A percentile compares a stretch with the other conserved stretches of the same genome.
Conservation (phyloP, 2,329 filamentous ascomycete species). For the Macrophomina tecta region DNA sequence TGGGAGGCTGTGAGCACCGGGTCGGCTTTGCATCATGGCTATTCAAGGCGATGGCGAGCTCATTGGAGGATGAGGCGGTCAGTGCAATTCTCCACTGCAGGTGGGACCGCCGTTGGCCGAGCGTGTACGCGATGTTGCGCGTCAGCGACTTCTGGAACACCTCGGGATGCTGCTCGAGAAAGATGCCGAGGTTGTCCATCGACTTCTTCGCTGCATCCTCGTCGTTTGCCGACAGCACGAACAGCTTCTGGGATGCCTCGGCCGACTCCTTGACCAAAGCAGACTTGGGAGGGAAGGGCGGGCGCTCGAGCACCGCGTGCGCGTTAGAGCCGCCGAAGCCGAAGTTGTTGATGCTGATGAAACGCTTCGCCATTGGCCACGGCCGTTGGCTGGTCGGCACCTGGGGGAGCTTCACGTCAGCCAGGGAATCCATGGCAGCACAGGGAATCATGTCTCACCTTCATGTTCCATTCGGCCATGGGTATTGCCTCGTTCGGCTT, state of each 20-base stretch:
- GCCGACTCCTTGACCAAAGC: slow-evolving; percentile 11
- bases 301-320: slow-evolving; percentile 26
- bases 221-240: slow-evolving; percentile 25
- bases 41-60: slow-evolving; percentile 18
- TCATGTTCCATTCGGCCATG: slow-evolving; percentile 29
- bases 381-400: slow-evolving; percentile 20
- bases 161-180: slow-evolving; percentile 27
- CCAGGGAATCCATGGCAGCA: neutral
- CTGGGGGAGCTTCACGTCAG: neutral
- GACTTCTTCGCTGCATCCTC: slow-evolving; percentile 6
- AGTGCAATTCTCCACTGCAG: slow-evolving; percentile 8
- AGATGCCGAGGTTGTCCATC: slow-evolving; percentile 18
- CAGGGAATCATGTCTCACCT: slow-evolving; percentile 22
- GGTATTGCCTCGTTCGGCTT: slow-evolving; percentile 30
- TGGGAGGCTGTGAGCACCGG: neutral
- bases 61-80: slow-evolving; percentile 15
- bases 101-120: slow-evolving; percentile 25
- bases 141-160: slow-evolving; percentile 24
- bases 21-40: slow-evolving; percentile 1
- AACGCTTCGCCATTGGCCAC: slow-evolving; percentile 25
- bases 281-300: slow-evolving; percentile 4
- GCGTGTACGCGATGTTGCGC: slow-evolving; percentile 28
- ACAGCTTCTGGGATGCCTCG: neutral
- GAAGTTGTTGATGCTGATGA: slow-evolving; percentile 30
- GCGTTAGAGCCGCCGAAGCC: slow-evolving; percentile 31